Evolutionary conservation across 306 rosid species (phyloP).

Genomic region (Glycine latifolia): DNA sequence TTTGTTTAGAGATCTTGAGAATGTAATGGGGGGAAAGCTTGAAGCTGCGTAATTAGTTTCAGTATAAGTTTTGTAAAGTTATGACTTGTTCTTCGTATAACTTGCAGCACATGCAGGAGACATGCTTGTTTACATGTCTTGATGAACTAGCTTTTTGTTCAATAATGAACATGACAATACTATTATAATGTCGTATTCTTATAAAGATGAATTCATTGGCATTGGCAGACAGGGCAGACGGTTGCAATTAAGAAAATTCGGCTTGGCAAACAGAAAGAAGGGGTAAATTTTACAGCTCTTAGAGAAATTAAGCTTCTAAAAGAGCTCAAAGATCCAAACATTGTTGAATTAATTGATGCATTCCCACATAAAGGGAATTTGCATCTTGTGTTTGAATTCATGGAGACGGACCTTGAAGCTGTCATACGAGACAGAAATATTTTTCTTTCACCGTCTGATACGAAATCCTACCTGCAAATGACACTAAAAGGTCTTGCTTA

Average conservation of each 20-base stretch:
- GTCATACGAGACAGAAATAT: slow-evolving; percentile 87
- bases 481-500: slow-evolving; percentile 86
- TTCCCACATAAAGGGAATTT: slow-evolving; percentile 87
- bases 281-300: slow-evolving; percentile 89
- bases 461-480: slow-evolving; percentile 88
- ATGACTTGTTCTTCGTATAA: slow-evolving; percentile 10
- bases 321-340: slow-evolving; percentile 80
- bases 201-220: slow-evolving; percentile 41
- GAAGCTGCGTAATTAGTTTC: slow-evolving; percentile 18
- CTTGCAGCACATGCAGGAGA: not conserved
- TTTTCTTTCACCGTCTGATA: slow-evolving; percentile 87
- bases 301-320: slow-evolving; percentile 85
- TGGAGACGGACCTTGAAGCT: slow-evolving; percentile 99
- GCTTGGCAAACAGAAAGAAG: slow-evolving; percentile 96
- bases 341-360: slow-evolving; percentile 85
- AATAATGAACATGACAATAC: slow-evolving; percentile 8
- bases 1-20: not conserved
- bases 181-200: slow-evolving; percentile 2
- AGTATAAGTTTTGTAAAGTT: slow-evolving; percentile 24
- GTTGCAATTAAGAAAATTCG: slow-evolving; percentile 98
- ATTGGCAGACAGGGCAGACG: slow-evolving; percentile 83
- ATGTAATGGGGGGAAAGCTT: not conserved
- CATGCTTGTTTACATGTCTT: not conserved
- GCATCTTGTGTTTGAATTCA: slow-evolving; percentile 93
- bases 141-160: slow-evolving; percentile 29